Evolutionary conservation across 73 alveolate genomes (phyloP), one percentile per base, ranked within the genome.

Genomic region (Paramecium octaurelia): DNA sequence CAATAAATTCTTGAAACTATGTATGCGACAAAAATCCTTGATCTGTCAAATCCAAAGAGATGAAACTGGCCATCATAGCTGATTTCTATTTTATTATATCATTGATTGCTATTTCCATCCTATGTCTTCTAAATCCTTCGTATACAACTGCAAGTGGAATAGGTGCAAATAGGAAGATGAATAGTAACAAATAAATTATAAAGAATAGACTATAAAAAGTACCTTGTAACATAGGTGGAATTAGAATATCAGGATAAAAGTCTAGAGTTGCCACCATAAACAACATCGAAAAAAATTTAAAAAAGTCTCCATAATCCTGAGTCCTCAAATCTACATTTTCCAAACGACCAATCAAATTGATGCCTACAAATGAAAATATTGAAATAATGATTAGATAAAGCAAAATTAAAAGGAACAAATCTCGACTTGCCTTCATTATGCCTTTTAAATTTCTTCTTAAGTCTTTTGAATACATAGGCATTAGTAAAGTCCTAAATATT

Each of bases 71-170:
- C 94, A 77, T 70, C 85, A 89, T 46, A 2, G 94, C 94, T 23
- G 71, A 40, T 35, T 83, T 89, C 38, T 83, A 58, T 73, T 89
- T 89, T 14, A 89, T 89, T 9, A 77, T 89, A 71, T 89, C 94
- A 43, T 58, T 83, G 48, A 89, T 89, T 21, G 88, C 85, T 21
- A 89, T 35, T 46, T 89, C 50, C 50, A 69, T 34, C 27, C 94
- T 42, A 24, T 89, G 94, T 16, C 77, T 89, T 35, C 92, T 89
- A 46, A 89, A 89, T 27, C 94, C 94, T 73, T 89, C 94, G 73
- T 89, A 89, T 18, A 89, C 94, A 9, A 89, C 94, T 24, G 94
- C 94, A 2, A 89, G 44, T 42, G 94, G 94, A 27, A 89, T 89
- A 0, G 94, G 94, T 23, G 42, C 75, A 89, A 89, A 89, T 48